Evolutionary conservation across 1,139 yeast genomes (phyloP), one percentile per base, ranked within the genome.

Genomic region (Arxiozyma telluris): DNA sequence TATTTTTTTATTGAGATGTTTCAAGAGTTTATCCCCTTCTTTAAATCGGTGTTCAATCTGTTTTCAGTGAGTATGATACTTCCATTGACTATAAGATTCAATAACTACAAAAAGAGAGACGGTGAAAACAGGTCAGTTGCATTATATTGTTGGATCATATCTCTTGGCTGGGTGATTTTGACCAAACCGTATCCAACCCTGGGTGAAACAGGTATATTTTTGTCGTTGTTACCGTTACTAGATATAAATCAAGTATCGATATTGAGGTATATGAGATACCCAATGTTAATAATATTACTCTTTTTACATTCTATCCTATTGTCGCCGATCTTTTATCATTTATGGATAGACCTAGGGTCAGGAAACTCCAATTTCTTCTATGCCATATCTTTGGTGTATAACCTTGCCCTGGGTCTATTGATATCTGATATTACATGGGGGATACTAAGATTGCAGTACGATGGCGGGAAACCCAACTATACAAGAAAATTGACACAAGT

Each of bases 331-430:
- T 93, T 93, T 68, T 90, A 90, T 73, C 90, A 89, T 68, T 79
- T 94, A 59, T 93, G 99, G 99, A 88, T 93, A 60, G 87, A 86
- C 53, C 76, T 89, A 57, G 97, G 97, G 17, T 89, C 94, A 38
- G 99, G 98, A 27, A 93, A 93, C 72, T 84, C 97, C 57, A 93
- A 93, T 71, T 93, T 93, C 74, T 93, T 90, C 73, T 93, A 91
- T 73, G 96, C 98, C 52, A 87, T 93, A 62, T 89, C 94, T 23
- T 76, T 93, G 58, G 87, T 86, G 3, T 87, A 91, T 73, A 84
- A 89, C 0, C 73, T 83, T 18, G 88, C 90, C 3, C 78, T 90
- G 62, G 82, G 83, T 0, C 71, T 88, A 41, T 74, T 88, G 3
- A 64, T 90, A 39, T 77, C 86, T 55, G 98, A 94, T 64, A 78